Base-by-base conservation (phyloP, 108 stramenopile species). In the Ochromonas danica region DNA sequence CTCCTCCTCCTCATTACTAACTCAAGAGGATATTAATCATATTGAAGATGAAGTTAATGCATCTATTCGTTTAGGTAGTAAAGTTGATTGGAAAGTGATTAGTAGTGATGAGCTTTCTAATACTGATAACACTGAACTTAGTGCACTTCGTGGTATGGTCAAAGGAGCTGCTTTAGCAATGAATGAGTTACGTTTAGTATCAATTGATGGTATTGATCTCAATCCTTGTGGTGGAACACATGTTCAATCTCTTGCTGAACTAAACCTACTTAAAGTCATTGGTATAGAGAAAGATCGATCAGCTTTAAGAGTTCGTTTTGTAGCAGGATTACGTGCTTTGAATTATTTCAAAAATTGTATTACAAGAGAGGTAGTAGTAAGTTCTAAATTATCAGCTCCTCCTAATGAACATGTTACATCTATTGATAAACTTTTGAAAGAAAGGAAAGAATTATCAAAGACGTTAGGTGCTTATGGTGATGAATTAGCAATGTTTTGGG, bases 191-290 rank as follows among this genome's bases (percentile, higher is more conserved):
- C 72, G 72, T 14, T 27, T 75, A 42, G 51, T 75, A 14, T 31
- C 10, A 30, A 75, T 75, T 75, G 72, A 75, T 14, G 72, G 72
- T 22, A 3, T 75, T 38, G 72, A 75, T 41, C 27, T 60, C n/a
- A 75, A 75, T 60, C 72, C 72, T 14, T 75, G 72, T 75, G 72
- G 72, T 35, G 72, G 72, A 6, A 75, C 72, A 10, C 72, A 75
- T 75, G 6, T 75, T 6, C 43, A 75, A 33, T 41, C 40, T 14
- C 22, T 60, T 6, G 6, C 40, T 22, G 72, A 75, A 33, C 6
- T 75, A 3, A 45, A 75, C 45, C 3, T 75, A 14, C 51, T 75
- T 6, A 75, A 75, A 41, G 25, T 75, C 17, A 42, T 75, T 10
- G 36, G n/a, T 14, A 27, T 10, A 10, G 72, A 75, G 51, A 45